phyloP scores from a whole-genome alignment of 2,329 filamentous ascomycete species.

The Scedosporium dehoogii region DNA sequence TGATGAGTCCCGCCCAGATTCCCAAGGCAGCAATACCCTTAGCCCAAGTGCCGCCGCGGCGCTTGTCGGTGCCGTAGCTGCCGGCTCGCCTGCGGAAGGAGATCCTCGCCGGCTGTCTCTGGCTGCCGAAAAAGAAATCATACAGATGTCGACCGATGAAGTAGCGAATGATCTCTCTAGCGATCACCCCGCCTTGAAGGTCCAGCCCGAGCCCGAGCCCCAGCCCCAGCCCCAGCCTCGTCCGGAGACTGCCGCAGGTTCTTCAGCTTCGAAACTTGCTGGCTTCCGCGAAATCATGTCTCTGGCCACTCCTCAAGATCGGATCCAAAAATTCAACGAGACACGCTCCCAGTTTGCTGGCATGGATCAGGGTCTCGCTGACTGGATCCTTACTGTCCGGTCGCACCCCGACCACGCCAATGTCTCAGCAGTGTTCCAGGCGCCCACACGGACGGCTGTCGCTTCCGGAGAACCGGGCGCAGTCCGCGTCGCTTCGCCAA shows the following conservation, averaged over 20 bases:
- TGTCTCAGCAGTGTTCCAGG: not conserved
- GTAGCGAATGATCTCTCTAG: not conserved
- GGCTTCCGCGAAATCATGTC: conserved; percentile 69
- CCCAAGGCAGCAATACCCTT: not conserved
- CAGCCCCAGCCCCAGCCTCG: not conserved
- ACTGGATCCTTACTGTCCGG: conserved; percentile 42
- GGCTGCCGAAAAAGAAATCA: conserved; percentile 3
- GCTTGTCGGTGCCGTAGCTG: not conserved
- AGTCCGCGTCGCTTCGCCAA: conserved; percentile 6
- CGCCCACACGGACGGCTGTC: not conserved
- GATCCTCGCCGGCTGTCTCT: conserved; percentile 1
- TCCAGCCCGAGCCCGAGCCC: not conserved
- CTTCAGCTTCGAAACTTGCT: not conserved
- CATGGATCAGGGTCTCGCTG: conserved; percentile 64
- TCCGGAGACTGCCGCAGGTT: not conserved
- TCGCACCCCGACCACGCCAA: conserved; percentile 12
- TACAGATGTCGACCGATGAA: not conserved
- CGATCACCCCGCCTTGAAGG: conserved; percentile 17
- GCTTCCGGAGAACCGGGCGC: not conserved
- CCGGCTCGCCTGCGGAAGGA: not conserved
- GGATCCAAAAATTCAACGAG: conserved; percentile 64
- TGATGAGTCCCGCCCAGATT: not conserved
- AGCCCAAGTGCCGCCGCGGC: not conserved
- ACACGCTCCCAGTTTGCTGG: conserved; percentile 60
- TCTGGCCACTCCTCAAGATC: conserved; percentile 53